Evolutionary conservation across 176 grass and related monocot genomes (phyloP), one percentile per base, ranked within the genome.

Genomic region (Tillandsia leiboldiana): DNA sequence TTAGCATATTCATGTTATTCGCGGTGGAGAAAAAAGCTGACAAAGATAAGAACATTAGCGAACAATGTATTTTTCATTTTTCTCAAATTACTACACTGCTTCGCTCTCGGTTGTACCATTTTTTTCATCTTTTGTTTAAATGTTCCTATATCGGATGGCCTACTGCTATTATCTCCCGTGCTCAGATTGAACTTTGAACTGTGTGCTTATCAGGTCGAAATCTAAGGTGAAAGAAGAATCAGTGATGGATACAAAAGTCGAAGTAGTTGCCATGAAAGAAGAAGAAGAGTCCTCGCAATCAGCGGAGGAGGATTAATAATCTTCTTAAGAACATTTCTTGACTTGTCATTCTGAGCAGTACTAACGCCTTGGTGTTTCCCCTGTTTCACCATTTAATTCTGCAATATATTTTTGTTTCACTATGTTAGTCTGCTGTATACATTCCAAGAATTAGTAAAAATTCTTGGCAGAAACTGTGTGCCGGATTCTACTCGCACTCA

Each of bases 151-250:
- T 0, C 6, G 33, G 4, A 42, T 42, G 3, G 33, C 0, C 33
- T 42, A 42, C 33, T 6, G 33, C 33, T 42, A 42, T 42, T 42
- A 6, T 42, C 33, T 42, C 11, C 13, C 23, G 15, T 18, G 33
- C 15, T 76, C 42, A 50, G 51, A 47, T 50, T 63, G 63, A 67
- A 66, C 17, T 51, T 50, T 63, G 63, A 67, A 66, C 17, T 51
- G 42, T 49, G 14, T 50, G 13, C 26, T 78, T 70, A 48, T 20
- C 66, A 78, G 75, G 26, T 51, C 52, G 12, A 70, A 78, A 27
- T 51, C 27, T 3, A 11, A 76, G 66, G 62, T 9, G 10, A 27
- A 64, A 75, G 23, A 49, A 49, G 61, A 69, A 69, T 69, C 24
- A 27, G 8, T 28, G 3, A 61, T 2, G n/a, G 66, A 69, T 69